Evolutionary conservation across 2,329 filamentous ascomycete genomes (phyloP).

Genomic region (Aspergillus fumigatiaffinis): DNA sequence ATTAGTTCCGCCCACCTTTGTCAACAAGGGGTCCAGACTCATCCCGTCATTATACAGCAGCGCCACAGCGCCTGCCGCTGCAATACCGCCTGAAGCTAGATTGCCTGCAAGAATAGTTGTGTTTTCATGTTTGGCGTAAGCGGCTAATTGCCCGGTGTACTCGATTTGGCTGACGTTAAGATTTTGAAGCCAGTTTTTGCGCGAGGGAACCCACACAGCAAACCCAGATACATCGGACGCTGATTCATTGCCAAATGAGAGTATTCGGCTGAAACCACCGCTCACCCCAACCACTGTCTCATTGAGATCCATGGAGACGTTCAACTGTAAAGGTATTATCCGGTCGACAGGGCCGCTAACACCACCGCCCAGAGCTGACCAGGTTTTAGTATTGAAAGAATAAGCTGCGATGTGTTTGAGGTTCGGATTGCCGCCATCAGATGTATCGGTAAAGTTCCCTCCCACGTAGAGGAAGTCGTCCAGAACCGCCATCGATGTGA

Average conservation of each 20-base stretch:
- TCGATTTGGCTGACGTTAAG: conserved; percentile 61
- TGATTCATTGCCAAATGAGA: conserved; percentile 59
- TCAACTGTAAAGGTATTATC: conserved; percentile 74
- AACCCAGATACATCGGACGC: conserved; percentile 67
- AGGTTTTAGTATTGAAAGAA: conserved; percentile 63
- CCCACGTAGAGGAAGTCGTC: conserved; percentile 71
- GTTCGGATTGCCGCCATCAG: conserved; percentile 56
- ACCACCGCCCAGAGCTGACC: conserved; percentile 77
- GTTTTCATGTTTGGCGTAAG: conserved; percentile 58
- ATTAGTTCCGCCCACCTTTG: conserved; percentile 46
- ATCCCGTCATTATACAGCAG: conserved; percentile 47
- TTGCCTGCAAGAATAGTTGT: conserved; percentile 75
- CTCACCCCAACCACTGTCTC: conserved; percentile 76
- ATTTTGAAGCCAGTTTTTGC: conserved; percentile 82
- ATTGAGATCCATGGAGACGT: conserved; percentile 63
- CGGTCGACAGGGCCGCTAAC: conserved; percentile 73
- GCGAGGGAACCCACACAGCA: conserved; percentile 86
- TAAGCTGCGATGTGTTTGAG: conserved; percentile 76
- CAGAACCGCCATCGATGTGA: conserved; percentile 67
- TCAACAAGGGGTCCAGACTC: conserved; percentile 37
- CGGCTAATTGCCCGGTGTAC: conserved; percentile 69
- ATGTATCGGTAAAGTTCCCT: conserved; percentile 76
- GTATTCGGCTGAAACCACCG: conserved; percentile 71
- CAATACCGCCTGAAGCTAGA: conserved; percentile 69
- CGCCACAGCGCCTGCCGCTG: conserved; percentile 67